Conservation (phyloP, 768 basidiomycete genomes). For the Russula virescens region DNA sequence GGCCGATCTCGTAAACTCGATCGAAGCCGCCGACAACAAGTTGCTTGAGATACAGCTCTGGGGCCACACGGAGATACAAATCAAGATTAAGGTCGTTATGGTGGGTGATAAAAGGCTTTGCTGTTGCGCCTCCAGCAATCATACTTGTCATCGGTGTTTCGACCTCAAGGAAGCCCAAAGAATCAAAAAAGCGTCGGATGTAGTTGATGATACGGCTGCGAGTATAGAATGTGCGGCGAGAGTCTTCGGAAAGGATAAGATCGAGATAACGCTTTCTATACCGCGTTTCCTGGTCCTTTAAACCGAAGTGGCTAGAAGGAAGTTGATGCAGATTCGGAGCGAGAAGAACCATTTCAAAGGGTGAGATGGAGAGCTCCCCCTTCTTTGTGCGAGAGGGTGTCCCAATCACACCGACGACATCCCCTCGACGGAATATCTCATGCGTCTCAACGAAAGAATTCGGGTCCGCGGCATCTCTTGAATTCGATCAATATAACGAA, state of each 20-base stretch:
- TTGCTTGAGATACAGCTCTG: slow-evolving; percentile 97
- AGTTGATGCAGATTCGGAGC: slow-evolving; percentile 96
- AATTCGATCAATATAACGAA: neutral
- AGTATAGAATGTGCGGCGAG: slow-evolving; percentile 86
- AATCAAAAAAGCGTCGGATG: slow-evolving; percentile 83
- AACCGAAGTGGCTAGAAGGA: slow-evolving; percentile 85
- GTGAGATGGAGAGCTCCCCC: slow-evolving; percentile 89
- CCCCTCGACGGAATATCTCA: slow-evolving; percentile 88
- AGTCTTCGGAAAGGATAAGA: slow-evolving; percentile 88
- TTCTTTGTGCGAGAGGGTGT: slow-evolving; percentile 88
- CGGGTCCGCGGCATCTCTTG: slow-evolving; percentile 59
- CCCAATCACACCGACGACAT: slow-evolving; percentile 92
- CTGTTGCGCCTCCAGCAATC: slow-evolving; percentile 95
- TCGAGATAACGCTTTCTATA: slow-evolving; percentile 99
- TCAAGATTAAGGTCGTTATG: slow-evolving; percentile 98
- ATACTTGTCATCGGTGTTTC: slow-evolving; percentile 98
- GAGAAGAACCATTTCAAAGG: slow-evolving; percentile 76
- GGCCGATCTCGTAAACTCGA: slow-evolving; percentile 96
- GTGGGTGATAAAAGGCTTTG: slow-evolving; percentile 98
- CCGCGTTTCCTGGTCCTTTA: slow-evolving; percentile 96
- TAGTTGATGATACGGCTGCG: slow-evolving; percentile 90
- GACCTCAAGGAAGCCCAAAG: slow-evolving; percentile 94
- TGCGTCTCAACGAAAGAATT: slow-evolving; percentile 66
- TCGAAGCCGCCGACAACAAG: slow-evolving; percentile 96
- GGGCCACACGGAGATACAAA: slow-evolving; percentile 94